These are phyloP conservation scores for Ganoderma resinaceum DNA, from an alignment of 1,284 basidiomycete genomes.

Conservation along the genomic window DNA sequence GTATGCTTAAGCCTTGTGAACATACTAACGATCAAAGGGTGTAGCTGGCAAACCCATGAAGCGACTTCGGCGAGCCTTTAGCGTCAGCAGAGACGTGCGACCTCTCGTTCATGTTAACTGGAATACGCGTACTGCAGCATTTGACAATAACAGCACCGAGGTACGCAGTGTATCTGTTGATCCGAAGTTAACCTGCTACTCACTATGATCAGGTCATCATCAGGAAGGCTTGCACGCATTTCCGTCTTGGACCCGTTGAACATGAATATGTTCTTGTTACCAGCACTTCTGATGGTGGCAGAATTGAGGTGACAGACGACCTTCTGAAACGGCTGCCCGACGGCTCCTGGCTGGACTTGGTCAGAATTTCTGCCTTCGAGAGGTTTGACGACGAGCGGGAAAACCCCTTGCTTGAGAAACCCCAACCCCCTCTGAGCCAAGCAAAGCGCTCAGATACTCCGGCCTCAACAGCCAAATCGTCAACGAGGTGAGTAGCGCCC, in stretches of 20 bases:
- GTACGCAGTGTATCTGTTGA: neutral
- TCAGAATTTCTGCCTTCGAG: conserved; percentile 3
- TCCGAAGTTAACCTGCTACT: neutral
- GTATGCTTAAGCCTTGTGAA: neutral
- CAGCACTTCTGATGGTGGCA: neutral
- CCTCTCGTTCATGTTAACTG: conserved; percentile 6
- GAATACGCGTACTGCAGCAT: conserved; percentile 1
- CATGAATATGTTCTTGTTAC: neutral
- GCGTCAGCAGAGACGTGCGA: neutral
- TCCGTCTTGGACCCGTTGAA: neutral
- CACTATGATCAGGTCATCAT: neutral
- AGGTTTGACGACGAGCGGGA: neutral
- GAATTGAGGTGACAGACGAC: conserved; percentile 2
- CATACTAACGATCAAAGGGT: neutral
- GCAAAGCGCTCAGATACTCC: neutral
- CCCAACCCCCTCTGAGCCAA: neutral
- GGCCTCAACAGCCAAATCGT: neutral
- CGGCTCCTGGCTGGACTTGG: neutral
- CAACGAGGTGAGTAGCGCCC: neutral
- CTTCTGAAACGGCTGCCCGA: neutral
- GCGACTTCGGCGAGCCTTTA: neutral
- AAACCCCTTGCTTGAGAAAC: neutral
- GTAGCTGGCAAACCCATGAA: neutral
- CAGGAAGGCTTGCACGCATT: neutral
- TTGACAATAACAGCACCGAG: neutral